Evolutionary conservation across 2,329 filamentous ascomycete genomes (phyloP), one percentile per base, ranked within the genome.

Genomic region (Neofusicoccum sp.): DNA sequence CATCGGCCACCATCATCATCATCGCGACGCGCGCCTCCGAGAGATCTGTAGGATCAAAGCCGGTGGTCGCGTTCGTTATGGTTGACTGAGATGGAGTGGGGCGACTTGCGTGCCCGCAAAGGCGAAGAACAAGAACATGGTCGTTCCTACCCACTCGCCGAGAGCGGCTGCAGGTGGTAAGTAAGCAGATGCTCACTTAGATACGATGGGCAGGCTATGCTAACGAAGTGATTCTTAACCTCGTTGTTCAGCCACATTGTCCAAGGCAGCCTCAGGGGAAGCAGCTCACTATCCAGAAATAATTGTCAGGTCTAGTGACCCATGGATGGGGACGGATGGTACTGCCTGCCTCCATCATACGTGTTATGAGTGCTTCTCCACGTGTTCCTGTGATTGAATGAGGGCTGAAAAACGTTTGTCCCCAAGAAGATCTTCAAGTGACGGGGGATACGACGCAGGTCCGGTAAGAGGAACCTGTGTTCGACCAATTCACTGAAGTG

Each of bases 101-200:
- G 80, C 76, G 28, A 85, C 76, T 70, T 86, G 83, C 11, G 72
- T 72, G 29, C 70, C 71, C 22, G 70, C 64, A 56, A 74, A 74
- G 3, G 73, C 71, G 39, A 75, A 66, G 39, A 63, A 63, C 1
- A 63, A 31, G 44, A 63, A 63, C 61, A 63, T 63, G 45, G 61
- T 59, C 9, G 61, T 63, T 31, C 61, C 61, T 3, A 50, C 61
- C 44, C 52, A 63, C 34, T 63, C 61, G n/a, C 61, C 61, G 34
- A 63, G 41, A 16, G 49, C 56, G 29, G 61, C 54, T 48, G 9
- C 6, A 34, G 2, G 28, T 2, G 22, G 41, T 58, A 3, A 43
- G 28, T 36, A 11, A 36, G 31, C 2, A 22, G 22, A 6, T 22
- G 22, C 22, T 22, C 1, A 29, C 36, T 12, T 11, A 4, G 29